Base-by-base conservation (phyloP, 495 filamentous ascomycete species). In the Penicillium diatomitis region DNA sequence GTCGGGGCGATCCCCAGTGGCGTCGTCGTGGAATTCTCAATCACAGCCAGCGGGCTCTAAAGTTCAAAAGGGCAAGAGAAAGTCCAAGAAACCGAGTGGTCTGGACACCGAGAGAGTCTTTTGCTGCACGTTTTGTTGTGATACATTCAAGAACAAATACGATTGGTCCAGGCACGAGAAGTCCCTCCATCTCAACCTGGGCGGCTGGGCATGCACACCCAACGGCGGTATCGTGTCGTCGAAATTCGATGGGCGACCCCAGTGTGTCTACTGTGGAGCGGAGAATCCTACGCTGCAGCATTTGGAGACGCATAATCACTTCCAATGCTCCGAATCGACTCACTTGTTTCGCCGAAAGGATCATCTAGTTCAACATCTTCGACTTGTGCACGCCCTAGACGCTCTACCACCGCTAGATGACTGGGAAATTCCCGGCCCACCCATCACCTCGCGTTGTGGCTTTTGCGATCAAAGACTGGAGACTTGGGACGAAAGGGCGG, bases 131-230 rank as follows among this genome's bases (percentile, higher is more conserved):
- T 90, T 90, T 67, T 90, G 86, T 62, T 86, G 83, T 5, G 84
- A 88, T 48, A 81, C 73, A 1, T 90, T 89, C 69, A 80, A 82
- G 51, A 86, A 76, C 34, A 90, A 88, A 54, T 85, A 88, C 60
- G 86, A 90, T 63, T 90, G 86, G 86, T 77, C 81, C 48, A 72
- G 86, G 37, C 86, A 90, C 61, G 86, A 90, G 61, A 90, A 88
- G 52, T 83, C 84, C 1, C 67, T 88, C n/a, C 86, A 90, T 62
- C 57, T 90, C 37, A 83, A 79, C 9, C 74, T 89, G 0, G 85
- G 89, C 57, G 77, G 79, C 27, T 90, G 86, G 86, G 75, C 81
- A 8, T 90, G 86, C 60, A 75, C 80, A 6, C 84, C 84, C 0
- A 67, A 80, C 50, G 85, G 84, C 6, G 53, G 48, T 3, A 32